Evolutionary conservation across 1,284 basidiomycete species (phyloP), one percentile per base, ranked within the genome.

Genomic region (Testicularia cyperi): DNA sequence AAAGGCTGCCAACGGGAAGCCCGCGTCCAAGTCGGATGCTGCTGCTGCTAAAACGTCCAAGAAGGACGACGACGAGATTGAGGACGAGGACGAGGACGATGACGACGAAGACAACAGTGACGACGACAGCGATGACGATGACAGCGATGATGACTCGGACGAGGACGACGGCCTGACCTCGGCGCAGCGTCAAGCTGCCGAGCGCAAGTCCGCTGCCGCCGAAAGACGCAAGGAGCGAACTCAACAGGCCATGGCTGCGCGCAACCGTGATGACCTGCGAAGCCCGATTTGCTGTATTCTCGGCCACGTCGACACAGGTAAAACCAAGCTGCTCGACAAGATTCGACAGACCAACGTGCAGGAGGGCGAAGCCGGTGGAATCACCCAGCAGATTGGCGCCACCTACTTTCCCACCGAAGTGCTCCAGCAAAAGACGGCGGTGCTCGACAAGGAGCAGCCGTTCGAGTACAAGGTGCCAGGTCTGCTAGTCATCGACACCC

Each of bases 351-450:
- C 94, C 7, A 97, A 97, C 70, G 95, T 99, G 15, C 94, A 98
- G 81, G 94, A 96, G 78, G 95, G 95, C 51, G 95, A 99, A 83
- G 95, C 95, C 2, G 95, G 95, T 75, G 95, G 95, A 81, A 99
- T 99, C 77, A 99, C 95, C 0, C 95, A 98, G 79, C 95, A 99
- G 77, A 99, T 99, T 68, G 95, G 95, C 82, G 95, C 95, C n/a
- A 99, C 95, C 0, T 99, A 95, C 82, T 98, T 99, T 85, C 95
- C 95, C 35, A 86, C 88, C 37, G 88, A 92, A n/a, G 91, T 92
- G 6, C 95, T 99, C 77, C 85, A 87, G 78, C 84, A 84, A 44
- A 98, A 98, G 82, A 97, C 94, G 2, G 81, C 82, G 15, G 91
- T 95, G 15, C 80, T 98, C 78, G 94, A 96, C 79, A 87, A 84